A percentile compares a stretch with the other conserved stretches of the same genome.
phyloP scores from a whole-genome alignment of 139 green algal genomes.

The Auxenochlorella pyrenoidosa region DNA sequence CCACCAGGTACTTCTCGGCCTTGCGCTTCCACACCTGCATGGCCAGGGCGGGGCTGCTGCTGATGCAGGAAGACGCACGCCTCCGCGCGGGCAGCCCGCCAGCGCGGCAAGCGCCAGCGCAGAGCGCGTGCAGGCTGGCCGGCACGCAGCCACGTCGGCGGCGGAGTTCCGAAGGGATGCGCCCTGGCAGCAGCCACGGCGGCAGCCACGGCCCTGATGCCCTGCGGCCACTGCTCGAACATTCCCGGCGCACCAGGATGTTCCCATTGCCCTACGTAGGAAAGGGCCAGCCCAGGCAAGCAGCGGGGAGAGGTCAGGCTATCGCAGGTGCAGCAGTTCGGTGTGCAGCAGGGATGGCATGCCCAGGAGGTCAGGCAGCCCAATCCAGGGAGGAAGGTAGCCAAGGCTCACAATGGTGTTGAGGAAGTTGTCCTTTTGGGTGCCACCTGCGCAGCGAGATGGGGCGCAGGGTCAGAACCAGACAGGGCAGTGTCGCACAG shows the following conservation, averaged over 20 bases:
- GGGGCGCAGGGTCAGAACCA: not conserved
- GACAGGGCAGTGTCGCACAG: not conserved
- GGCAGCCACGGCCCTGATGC: not conserved
- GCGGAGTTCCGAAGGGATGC: not conserved
- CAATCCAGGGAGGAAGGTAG: not conserved
- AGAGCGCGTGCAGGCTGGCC: not conserved
- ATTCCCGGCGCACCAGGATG: conserved; percentile 64
- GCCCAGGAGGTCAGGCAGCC: no score
- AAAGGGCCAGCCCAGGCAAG: not conserved
- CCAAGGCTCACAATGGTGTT: conserved; percentile 56
- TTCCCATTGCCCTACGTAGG: conserved; percentile 59
- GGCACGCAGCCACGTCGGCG: not conserved
- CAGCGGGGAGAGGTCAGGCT: no score
- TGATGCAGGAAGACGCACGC: not conserved
- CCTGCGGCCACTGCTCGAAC: no score
- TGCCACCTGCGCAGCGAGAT: conserved; percentile 43
- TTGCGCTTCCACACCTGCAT: conserved; percentile 80
- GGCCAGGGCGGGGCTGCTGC: no score
- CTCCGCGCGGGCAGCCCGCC: not conserved
- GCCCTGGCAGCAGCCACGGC: no score
- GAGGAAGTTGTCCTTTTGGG: conserved; percentile 66
- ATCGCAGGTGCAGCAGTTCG: no score
- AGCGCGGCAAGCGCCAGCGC: not conserved
- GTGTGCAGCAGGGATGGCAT: not conserved
- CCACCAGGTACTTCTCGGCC: conserved; percentile 87